Evolutionary conservation across 768 basidiomycete genomes (phyloP).

Genomic region (Amanita rimosa): DNA sequence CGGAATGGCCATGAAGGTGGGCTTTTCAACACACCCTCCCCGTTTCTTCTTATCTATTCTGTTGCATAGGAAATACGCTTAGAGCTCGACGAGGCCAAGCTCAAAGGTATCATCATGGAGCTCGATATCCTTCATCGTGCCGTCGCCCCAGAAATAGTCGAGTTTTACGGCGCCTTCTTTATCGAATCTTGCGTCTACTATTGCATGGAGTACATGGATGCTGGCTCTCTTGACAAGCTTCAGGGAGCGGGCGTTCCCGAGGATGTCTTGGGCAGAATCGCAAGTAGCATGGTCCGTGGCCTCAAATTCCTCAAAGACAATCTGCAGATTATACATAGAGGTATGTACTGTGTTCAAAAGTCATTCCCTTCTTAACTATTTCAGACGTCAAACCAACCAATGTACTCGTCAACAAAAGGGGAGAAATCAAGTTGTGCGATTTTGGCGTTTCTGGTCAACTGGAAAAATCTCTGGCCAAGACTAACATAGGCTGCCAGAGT

Average conservation of each 20-base stretch:
- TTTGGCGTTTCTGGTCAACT: conserved; percentile 99
- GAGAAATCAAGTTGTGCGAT: conserved; percentile 91
- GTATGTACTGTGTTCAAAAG: conserved; percentile 14
- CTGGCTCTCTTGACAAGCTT: conserved; percentile 88
- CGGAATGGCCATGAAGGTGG: conserved; percentile 97
- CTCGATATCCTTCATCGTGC: conserved; percentile 96
- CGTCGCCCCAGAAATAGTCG: conserved; percentile 83
- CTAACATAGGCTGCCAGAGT: conserved; percentile 96
- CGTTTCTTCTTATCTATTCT: conserved; percentile 5
- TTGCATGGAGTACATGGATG: conserved; percentile 99
- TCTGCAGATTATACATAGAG: conserved; percentile 65
- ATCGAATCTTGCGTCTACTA: conserved; percentile 99
- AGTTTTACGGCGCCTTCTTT: conserved; percentile 99
- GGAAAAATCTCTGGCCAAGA: conserved; percentile 92
- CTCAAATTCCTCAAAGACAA: conserved; percentile 94
- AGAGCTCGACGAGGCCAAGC: conserved; percentile 86
- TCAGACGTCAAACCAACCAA: conserved; percentile 91
- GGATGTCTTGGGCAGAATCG: conserved; percentile 73
- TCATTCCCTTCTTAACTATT: conserved; percentile 2
- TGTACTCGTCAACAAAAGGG: conserved; percentile 80
- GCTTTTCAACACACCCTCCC: conserved; percentile 11
- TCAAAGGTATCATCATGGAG: conserved; percentile 97
- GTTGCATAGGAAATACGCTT: conserved; percentile 83
- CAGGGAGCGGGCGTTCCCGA: conserved; percentile 56
- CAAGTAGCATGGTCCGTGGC: conserved; percentile 74